These are phyloP conservation scores for Cetraspora pellucida DNA, from an alignment of 192 early-diverging fungal species.

Conservation along the genomic window DNA sequence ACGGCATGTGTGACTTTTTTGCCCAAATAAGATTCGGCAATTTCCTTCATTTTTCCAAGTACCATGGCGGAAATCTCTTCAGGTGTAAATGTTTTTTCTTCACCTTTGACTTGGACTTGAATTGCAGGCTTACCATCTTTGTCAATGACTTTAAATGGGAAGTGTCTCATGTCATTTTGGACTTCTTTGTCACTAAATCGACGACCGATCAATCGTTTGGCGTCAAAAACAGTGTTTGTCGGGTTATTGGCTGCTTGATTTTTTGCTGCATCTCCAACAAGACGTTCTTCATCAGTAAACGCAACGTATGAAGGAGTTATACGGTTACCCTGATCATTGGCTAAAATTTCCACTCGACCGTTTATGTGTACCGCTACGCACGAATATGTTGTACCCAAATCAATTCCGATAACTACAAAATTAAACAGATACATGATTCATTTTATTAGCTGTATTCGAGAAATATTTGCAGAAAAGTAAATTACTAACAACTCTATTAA, in stretches of 20 bases:
- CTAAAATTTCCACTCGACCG: slow-evolving; percentile 96
- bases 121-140: slow-evolving; percentile 85
- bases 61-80: slow-evolving; percentile 97
- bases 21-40: slow-evolving; percentile 86
- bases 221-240: slow-evolving; percentile 90
- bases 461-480: neutral
- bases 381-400: slow-evolving; percentile 94
- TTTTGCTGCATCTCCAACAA: slow-evolving; percentile 94
- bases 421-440: neutral
- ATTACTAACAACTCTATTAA: neutral
- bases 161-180: slow-evolving; percentile 92
- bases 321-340: slow-evolving; percentile 96
- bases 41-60: slow-evolving; percentile 92
- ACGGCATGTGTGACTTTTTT: slow-evolving; percentile 90
- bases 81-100: slow-evolving; percentile 82
- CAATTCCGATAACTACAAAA: slow-evolving; percentile 81
- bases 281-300: slow-evolving; percentile 89
- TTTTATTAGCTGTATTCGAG: neutral
- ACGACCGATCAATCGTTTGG: slow-evolving; percentile 91
- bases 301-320: slow-evolving; percentile 95
- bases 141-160: slow-evolving; percentile 87
- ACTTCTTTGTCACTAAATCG: slow-evolving; percentile 89
- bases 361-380: slow-evolving; percentile 95
- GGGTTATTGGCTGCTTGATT: slow-evolving; percentile 92
- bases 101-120: slow-evolving; percentile 84